Percentiles rank a stretch among this genome's conserved stretches.
Evolutionary conservation across 2,329 filamentous ascomycete species (phyloP).

Genomic region (Metarhizium sp.): DNA sequence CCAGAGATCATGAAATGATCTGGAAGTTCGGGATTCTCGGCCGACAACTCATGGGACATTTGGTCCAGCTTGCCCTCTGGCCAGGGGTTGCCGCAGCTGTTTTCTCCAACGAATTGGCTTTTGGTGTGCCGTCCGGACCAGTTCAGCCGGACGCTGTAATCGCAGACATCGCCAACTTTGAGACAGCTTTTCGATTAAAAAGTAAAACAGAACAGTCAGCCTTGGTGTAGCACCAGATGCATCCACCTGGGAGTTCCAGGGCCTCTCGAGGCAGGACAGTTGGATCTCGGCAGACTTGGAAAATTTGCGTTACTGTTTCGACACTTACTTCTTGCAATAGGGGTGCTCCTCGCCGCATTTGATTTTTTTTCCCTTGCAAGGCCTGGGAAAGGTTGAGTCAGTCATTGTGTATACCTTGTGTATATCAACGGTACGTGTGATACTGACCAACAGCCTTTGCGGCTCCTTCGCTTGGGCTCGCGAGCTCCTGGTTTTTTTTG

Average conservation of each 20-base stretch:
- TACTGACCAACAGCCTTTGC: conserved; percentile 36
- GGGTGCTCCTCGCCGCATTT: conserved; percentile 78
- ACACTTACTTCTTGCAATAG: conserved; percentile 50
- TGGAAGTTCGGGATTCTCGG: neutral
- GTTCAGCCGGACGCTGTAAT: conserved; percentile 73
- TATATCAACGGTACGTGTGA: neutral
- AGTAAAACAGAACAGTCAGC: neutral
- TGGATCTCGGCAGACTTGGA: neutral
- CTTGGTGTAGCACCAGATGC: neutral
- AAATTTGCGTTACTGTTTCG: neutral
- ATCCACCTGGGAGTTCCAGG: neutral
- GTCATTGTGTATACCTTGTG: neutral
- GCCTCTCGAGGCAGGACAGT: neutral
- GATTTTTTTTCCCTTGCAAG: conserved; percentile 62
- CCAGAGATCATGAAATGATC: neutral
- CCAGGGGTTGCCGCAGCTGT: neutral
- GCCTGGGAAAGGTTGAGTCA: conserved; percentile 36
- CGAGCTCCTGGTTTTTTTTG: conserved; percentile 32
- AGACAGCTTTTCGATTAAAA: conserved; percentile 40
- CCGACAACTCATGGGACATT: conserved; percentile 1
- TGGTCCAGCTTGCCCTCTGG: neutral
- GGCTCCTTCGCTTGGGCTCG: conserved; percentile 34
- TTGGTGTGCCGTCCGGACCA: conserved; percentile 56
- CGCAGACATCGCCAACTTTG: conserved; percentile 62
- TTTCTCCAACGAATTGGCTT: conserved; percentile 1